Evolutionary conservation across 768 basidiomycete genomes (phyloP).

Genomic region (Mycena polygramma): DNA sequence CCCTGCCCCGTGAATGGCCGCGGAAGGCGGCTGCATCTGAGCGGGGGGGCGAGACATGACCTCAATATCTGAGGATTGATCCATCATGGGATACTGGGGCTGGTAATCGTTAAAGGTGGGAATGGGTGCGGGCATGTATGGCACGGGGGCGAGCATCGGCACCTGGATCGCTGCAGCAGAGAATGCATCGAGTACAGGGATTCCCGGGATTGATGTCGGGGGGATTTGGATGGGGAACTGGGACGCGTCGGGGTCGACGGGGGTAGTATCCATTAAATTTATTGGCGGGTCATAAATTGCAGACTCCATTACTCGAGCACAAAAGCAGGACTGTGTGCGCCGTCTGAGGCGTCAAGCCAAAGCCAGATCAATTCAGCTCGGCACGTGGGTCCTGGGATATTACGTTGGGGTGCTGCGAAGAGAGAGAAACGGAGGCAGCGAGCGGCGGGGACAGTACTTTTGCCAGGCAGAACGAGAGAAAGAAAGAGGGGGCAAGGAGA

Average conservation of each 20-base stretch:
- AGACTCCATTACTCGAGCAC: constrained; percentile 42
- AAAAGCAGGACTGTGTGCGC: constrained; percentile 39
- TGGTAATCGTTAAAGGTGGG: constrained; percentile 30
- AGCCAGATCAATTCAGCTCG: constrained; percentile 32
- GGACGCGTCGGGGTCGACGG: constrained; percentile 22
- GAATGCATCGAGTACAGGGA: constrained; percentile 26
- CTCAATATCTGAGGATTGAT: constrained; percentile 38
- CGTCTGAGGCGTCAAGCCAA: constrained; percentile 31
- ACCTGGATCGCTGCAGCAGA: constrained; percentile 20
- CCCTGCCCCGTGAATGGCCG: constrained; percentile 53
- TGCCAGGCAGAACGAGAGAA: constrained; percentile 34
- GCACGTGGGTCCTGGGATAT: constrained; percentile 22
- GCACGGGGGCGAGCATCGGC: constrained; percentile 27
- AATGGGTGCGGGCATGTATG: constrained; percentile 26
- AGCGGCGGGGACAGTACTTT: constrained; percentile 17
- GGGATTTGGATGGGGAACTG: constrained; percentile 30
- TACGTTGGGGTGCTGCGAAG: constrained; percentile 8
- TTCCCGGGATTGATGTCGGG: constrained; percentile 19
- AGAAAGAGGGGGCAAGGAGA: constrained; percentile 26
- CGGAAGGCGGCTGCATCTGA: constrained; percentile 53
- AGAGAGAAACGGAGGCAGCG: neutral
- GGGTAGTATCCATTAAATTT: constrained; percentile 33
- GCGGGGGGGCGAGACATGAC: constrained; percentile 49
- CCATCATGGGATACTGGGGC: constrained; percentile 34
- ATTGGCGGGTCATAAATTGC: constrained; percentile 33